Evolutionary conservation across 2,329 filamentous ascomycete species (phyloP).

Genomic region (Aspergillus oerlinghausenensis): DNA sequence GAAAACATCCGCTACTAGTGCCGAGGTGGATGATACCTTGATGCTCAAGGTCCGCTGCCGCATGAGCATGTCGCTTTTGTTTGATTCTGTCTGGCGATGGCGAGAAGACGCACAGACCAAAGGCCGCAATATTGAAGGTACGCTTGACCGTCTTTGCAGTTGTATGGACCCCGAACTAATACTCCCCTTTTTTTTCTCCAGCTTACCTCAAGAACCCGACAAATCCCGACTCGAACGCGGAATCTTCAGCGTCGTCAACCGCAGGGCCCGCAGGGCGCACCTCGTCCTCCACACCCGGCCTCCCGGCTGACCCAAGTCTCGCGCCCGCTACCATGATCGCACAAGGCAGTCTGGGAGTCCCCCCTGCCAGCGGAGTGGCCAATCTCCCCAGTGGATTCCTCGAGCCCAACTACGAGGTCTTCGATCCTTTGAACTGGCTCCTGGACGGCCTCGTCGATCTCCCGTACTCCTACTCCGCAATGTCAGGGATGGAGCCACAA

Average conservation of each 20-base stretch:
- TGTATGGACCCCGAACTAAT: neutral
- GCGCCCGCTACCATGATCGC: conserved; percentile 35
- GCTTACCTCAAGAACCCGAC: conserved; percentile 79
- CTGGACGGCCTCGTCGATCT: conserved; percentile 80
- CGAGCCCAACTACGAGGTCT: conserved; percentile 75
- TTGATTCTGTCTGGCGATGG: conserved; percentile 66
- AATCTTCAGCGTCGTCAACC: conserved; percentile 64
- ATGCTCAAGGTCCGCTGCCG: conserved; percentile 62
- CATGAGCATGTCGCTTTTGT: conserved; percentile 64
- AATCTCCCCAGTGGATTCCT: conserved; percentile 50
- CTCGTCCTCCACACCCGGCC: conserved; percentile 31
- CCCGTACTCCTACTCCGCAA: conserved; percentile 62
- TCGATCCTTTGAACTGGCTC: conserved; percentile 91
- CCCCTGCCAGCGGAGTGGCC: conserved; percentile 20
- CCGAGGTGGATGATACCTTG: conserved; percentile 43
- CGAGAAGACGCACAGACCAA: conserved; percentile 62
- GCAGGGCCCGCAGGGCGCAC: conserved; percentile 40
- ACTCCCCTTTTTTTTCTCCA: conserved; percentile 9
- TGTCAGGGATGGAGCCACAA: conserved; percentile 44
- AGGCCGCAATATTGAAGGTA: conserved; percentile 69
- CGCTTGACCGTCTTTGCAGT: conserved; percentile 28
- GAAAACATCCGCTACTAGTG: conserved; percentile 21
- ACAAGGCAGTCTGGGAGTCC: conserved; percentile 27
- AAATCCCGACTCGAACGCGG: conserved; percentile 72
- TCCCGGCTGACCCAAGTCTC: conserved; percentile 42